Percentiles rank a stretch among this genome's conserved stretches.
These are phyloP conservation scores for Camellia lanceoleosa DNA, from an alignment of 148 eudicot species.

Conservation along the genomic window DNA sequence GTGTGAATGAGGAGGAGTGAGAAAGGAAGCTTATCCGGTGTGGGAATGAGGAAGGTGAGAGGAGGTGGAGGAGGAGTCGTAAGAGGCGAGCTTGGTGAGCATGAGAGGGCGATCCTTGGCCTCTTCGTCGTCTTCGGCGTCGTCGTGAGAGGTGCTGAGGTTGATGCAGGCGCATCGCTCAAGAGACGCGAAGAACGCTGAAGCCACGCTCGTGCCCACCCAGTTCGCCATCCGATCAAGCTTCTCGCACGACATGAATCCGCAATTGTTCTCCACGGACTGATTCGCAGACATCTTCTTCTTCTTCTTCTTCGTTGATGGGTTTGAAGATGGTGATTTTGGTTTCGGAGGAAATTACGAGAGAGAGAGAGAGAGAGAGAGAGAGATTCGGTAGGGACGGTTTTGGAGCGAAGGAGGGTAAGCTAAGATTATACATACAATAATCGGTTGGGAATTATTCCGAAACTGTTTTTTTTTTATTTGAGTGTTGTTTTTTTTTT, in stretches of 20 bases:
- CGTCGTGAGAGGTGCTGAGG: slow-evolving; percentile 26
- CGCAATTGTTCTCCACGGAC: neutral
- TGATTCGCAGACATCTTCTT: slow-evolving; percentile 1
- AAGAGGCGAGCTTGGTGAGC: neutral
- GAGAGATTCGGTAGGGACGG: neutral
- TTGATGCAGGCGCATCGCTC: slow-evolving; percentile 36
- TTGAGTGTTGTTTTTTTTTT: no score
- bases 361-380: neutral
- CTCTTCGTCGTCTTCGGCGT: slow-evolving; percentile 19
- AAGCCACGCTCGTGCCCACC: slow-evolving; percentile 28
- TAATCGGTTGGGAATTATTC: no score
- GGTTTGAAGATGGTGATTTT: neutral
- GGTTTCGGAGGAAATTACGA: neutral
- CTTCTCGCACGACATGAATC: slow-evolving; percentile 21
- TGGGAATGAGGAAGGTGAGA: neutral
- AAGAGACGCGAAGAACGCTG: slow-evolving; percentile 30
- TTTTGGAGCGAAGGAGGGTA: neutral
- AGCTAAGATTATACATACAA: no score
- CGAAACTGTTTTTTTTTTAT: no score
- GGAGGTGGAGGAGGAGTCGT: neutral
- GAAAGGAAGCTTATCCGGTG: slow-evolving; percentile 5
- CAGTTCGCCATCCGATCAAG: slow-evolving; percentile 29
- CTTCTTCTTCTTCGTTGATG: neutral
- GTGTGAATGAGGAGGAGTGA: neutral
- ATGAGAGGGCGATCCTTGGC: slow-evolving; percentile 21